A percentile compares a stretch with the other conserved stretches of the same genome.
Conservation (phyloP, 768 basidiomycete genomes). For the Serendipita vermifera region DNA sequence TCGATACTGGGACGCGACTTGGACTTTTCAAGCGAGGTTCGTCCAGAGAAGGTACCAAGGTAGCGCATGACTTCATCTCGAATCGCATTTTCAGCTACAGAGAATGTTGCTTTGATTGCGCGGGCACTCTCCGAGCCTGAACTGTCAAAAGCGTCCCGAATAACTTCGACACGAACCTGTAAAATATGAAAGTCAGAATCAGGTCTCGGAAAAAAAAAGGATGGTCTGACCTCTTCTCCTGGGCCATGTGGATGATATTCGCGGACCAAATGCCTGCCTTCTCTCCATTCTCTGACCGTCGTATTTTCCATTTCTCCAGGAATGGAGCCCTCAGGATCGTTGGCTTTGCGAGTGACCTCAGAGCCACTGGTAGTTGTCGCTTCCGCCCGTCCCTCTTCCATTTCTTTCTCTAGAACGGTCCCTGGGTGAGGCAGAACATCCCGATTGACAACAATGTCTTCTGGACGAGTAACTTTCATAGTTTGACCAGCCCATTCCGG, state of each 20-base stretch:
- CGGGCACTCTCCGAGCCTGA: slow-evolving; percentile 12
- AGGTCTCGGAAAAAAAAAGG: not conserved
- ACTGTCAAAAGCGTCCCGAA: slow-evolving; percentile 30
- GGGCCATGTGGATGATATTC: slow-evolving; percentile 41
- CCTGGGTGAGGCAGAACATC: slow-evolving; percentile 38
- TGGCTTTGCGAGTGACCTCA: slow-evolving; percentile 15
- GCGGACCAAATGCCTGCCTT: slow-evolving; percentile 53
- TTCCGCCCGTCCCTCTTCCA: slow-evolving; percentile 17
- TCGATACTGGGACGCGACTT: not conserved
- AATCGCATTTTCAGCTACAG: slow-evolving; percentile 26
- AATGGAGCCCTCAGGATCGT: slow-evolving; percentile 8
- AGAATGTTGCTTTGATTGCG: slow-evolving; percentile 7
- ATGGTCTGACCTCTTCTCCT: slow-evolving; percentile 45
- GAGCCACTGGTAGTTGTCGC: slow-evolving; percentile 14
- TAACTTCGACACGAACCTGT: slow-evolving; percentile 36
- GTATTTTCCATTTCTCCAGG: slow-evolving; percentile 8
- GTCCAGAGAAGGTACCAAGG: slow-evolving; percentile 20
- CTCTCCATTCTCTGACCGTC: slow-evolving; percentile 45
- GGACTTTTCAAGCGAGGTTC: slow-evolving; percentile 9
- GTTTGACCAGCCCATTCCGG: slow-evolving; percentile 83
- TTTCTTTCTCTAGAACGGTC: slow-evolving; percentile 20
- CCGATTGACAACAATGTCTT: slow-evolving; percentile 76
- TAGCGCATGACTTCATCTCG: slow-evolving; percentile 24
- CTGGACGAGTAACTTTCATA: slow-evolving; percentile 51
- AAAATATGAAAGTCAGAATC: slow-evolving; percentile 6